Percentiles rank a stretch among this genome's conserved stretches.
These are phyloP conservation scores for Oryza glaberrima DNA, from an alignment of 176 grass and related monocot genomes.

Conservation along the genomic window DNA sequence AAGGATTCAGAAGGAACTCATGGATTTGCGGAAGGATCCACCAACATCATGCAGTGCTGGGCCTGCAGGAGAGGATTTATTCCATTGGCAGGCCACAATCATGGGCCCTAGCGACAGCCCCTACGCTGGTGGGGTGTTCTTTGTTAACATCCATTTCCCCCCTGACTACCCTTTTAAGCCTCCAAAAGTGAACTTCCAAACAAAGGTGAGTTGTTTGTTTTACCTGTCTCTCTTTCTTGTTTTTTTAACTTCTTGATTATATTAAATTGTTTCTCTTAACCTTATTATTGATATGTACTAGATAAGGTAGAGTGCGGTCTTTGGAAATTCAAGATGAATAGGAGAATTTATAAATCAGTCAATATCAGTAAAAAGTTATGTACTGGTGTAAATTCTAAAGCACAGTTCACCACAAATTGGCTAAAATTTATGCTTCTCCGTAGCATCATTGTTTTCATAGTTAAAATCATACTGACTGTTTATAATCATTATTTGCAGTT, in stretches of 20 bases:
- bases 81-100: conserved; percentile 92
- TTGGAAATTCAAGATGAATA: not conserved
- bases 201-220: conserved; percentile 59
- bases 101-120: conserved; percentile 94
- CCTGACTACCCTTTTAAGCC: conserved; percentile 95
- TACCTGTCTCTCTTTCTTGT: not conserved
- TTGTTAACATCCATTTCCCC: conserved; percentile 91
- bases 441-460: not conserved
- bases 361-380: not conserved
- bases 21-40: conserved; percentile 92
- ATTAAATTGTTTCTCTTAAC: not conserved
- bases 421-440: not conserved
- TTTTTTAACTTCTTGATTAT: not conserved
- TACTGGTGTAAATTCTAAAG: not conserved
- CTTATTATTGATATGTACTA: conserved; percentile 16
- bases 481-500: not conserved
- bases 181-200: conserved; percentile 91
- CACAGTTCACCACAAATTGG: not conserved
- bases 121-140: conserved; percentile 82
- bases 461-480: not conserved
- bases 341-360: not conserved
- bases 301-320: not conserved
- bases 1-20: conserved; percentile 90
- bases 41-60: conserved; percentile 88
- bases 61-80: conserved; percentile 81